Base-by-base conservation (phyloP, 2,329 filamentous ascomycete genomes). In the Fusarium heterosporum region DNA sequence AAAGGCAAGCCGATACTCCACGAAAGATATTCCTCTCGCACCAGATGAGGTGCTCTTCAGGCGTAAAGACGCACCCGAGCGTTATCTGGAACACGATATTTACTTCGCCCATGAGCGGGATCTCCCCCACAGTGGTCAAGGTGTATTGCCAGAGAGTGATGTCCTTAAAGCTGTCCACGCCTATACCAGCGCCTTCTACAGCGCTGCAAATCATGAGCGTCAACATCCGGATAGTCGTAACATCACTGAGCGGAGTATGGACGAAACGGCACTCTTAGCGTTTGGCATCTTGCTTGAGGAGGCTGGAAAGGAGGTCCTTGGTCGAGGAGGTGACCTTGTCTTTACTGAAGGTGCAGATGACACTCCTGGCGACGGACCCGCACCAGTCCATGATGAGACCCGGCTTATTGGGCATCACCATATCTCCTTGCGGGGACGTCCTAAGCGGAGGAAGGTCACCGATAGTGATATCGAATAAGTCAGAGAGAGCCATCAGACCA, bases 201-300 rank as follows among this genome's bases (percentile, higher is more conserved):
- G 81, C 38, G 78, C 78, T 10, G 75, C 81, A 54, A 72, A 66
- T 25, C 68, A 75, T 60, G 61, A 66, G 50, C 51, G 60, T 51
- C 46, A 64, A 34, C 17, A 46, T 28, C 61, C 69, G n/a, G 69
- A 64, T 30, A 56, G 66, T 9, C 68, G 74, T 29, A 76, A 75
- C 51, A 71, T 84, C 36, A 82, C 86, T 61, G 83, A 86, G 73
- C 76, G 83, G 66, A 91, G 87, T 75, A 87, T 95, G 85, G 90
- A 95, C 73, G 92, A 93, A 79, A 93, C 90, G 14, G 91, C 91
- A 6, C 81, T 95, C 58, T 79, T 95, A 53, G 90, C 91, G 1
- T 82, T 95, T 72, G 91, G 91, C 2, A 87, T 95, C 47, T 77
- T 95, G 56, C 79, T 94, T 40, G 91, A 95, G 77, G 92, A 95